Conservation (phyloP, 805 yeast species). For the Debaryomyces prosopidis region DNA sequence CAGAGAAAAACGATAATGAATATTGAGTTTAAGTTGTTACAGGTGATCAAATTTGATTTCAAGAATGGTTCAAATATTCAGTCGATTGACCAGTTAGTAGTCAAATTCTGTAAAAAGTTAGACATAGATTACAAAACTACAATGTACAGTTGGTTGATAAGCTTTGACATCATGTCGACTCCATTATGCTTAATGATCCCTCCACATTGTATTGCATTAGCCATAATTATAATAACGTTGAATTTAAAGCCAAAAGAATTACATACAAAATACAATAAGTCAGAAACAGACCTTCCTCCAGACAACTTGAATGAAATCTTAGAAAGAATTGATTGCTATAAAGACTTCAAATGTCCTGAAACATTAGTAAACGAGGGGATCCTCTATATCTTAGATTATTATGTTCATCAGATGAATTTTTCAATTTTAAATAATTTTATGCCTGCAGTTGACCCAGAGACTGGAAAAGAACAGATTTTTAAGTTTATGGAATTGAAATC, state of each 20-base stretch:
- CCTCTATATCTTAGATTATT: slow-evolving; percentile 58
- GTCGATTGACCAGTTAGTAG: slow-evolving; percentile 61
- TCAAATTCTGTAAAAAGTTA: slow-evolving; percentile 57
- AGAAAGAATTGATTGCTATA: slow-evolving; percentile 33
- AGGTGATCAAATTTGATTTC: slow-evolving; percentile 78
- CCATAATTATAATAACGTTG: slow-evolving; percentile 60
- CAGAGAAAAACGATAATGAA: slow-evolving; percentile 57
- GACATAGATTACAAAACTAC: slow-evolving; percentile 48
- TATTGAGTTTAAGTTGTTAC: slow-evolving; percentile 72
- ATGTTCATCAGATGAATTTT: slow-evolving; percentile 55
- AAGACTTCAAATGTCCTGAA: slow-evolving; percentile 43
- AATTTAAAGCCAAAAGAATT: slow-evolving; percentile 44
- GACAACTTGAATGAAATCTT: slow-evolving; percentile 21
- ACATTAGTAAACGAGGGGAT: slow-evolving; percentile 51
- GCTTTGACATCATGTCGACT: slow-evolving; percentile 72
- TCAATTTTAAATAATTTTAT: slow-evolving; percentile 49
- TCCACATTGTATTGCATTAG: slow-evolving; percentile 72
- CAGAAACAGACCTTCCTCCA: slow-evolving; percentile 9
- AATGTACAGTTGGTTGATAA: slow-evolving; percentile 68
- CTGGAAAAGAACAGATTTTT: slow-evolving; percentile 49
- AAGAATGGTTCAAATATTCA: slow-evolving; percentile 52
- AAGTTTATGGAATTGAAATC: slow-evolving; percentile 46
- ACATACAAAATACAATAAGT: slow-evolving; percentile 18
- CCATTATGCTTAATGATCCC: slow-evolving; percentile 70
- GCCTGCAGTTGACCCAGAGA: slow-evolving; percentile 32